Percentiles rank a stretch among this genome's conserved stretches.
These are phyloP conservation scores for Combretum micranthum DNA, from an alignment of 345 rosid species.

Conservation along the genomic window DNA sequence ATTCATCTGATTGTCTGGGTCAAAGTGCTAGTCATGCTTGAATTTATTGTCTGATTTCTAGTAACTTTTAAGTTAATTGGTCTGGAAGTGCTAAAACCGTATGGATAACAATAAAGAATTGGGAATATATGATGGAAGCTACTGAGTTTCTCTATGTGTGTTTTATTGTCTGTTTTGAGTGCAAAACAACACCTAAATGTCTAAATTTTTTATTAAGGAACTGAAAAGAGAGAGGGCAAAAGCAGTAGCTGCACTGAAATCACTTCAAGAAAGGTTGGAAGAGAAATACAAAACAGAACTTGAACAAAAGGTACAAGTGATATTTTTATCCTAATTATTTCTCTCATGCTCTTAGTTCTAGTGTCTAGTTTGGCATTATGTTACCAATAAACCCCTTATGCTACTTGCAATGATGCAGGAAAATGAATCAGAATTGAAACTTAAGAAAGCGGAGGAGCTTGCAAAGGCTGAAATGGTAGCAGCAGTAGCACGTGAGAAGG, in stretches of 20 bases:
- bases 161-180: too few relatives aligned
- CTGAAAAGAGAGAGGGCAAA: conserved; percentile 82
- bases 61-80: too few relatives aligned
- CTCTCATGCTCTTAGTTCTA: neutral
- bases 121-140: too few relatives aligned
- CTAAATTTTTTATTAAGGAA: conserved; percentile 43
- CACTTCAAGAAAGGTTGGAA: conserved; percentile 81
- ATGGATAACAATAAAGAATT: too few relatives aligned
- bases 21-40: too few relatives aligned
- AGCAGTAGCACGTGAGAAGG: conserved; percentile 70
- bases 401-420: conserved; percentile 41
- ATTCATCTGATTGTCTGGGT: too few relatives aligned
- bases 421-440: conserved; percentile 52
- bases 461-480: conserved; percentile 79
- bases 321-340: conserved; percentile 2
- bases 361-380: neutral
- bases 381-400: neutral
- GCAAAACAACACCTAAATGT: too few relatives aligned
- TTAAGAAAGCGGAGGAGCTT: conserved; percentile 54
- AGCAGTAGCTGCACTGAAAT: conserved; percentile 74
- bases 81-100: too few relatives aligned
- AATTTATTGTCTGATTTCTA: too few relatives aligned
- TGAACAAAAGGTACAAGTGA: conserved; percentile 62
- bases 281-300: conserved; percentile 67
- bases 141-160: too few relatives aligned